These are phyloP conservation scores for Macaranga tanarius DNA, from an alignment of 441 rosid species.

Conservation along the genomic window DNA sequence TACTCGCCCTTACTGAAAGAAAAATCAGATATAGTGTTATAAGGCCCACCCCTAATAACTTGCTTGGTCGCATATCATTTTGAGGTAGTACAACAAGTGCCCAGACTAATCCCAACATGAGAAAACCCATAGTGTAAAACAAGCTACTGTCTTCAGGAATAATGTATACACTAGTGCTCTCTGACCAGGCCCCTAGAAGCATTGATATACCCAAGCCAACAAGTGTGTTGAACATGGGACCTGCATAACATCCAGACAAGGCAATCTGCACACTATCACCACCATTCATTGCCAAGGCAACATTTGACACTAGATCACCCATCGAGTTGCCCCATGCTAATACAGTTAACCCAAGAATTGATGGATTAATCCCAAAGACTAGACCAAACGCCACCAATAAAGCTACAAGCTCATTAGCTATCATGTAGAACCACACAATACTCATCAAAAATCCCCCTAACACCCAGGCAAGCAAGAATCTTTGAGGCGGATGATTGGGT, in stretches of 20 bases:
- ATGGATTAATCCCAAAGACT: conserved; percentile 71
- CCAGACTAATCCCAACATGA: conserved; percentile 67
- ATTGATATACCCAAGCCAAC: conserved; percentile 74
- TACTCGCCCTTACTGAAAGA: conserved; percentile 51
- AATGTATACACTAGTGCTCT: conserved; percentile 46
- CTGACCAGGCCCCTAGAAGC: conserved; percentile 78
- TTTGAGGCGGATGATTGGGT: conserved; percentile 63
- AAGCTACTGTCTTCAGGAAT: conserved; percentile 67
- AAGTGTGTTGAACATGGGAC: conserved; percentile 92
- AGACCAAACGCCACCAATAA: conserved; percentile 68
- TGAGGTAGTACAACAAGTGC: conserved; percentile 64
- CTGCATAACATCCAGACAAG: conserved; percentile 85
- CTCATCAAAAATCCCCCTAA: conserved; percentile 86
- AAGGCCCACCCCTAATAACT: conserved; percentile 69
- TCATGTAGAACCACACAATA: conserved; percentile 90
- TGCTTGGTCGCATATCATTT: conserved; percentile 79
- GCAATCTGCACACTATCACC: conserved; percentile 83
- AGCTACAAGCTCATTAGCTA: conserved; percentile 84
- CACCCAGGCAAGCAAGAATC: conserved; percentile 66
- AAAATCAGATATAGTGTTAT: conserved; percentile 63
- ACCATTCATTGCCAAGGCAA: conserved; percentile 70
- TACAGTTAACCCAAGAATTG: conserved; percentile 78
- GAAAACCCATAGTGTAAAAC: conserved; percentile 79
- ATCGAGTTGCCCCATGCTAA: conserved; percentile 97
- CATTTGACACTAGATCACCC: conserved; percentile 85